These are phyloP conservation scores for Diutina siamensis DNA, from an alignment of 1,139 yeast genomes.

Conservation along the genomic window DNA sequence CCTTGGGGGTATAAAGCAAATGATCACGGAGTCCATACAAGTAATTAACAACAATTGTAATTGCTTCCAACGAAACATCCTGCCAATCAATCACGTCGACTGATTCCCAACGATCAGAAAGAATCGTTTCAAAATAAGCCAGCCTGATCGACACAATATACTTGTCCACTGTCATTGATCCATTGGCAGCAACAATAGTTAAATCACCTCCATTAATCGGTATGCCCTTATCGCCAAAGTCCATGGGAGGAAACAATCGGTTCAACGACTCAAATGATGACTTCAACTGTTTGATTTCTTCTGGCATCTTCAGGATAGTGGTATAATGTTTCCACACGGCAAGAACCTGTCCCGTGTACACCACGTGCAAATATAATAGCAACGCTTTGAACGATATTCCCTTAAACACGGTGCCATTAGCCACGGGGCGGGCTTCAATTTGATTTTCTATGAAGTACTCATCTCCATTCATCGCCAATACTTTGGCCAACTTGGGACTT, in stretches of 20 bases:
- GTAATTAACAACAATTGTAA: neutral
- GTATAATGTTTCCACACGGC: conserved; percentile 18
- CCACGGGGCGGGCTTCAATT: neutral
- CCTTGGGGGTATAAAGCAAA: too few species aligned
- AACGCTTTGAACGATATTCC: conserved; percentile 12
- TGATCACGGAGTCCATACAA: neutral
- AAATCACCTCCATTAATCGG: conserved; percentile 12
- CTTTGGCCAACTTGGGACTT: neutral
- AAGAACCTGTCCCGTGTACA: conserved; percentile 21
- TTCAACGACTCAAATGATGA: conserved; percentile 2
- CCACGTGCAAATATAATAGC: conserved; percentile 21
- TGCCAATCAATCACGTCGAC: neutral
- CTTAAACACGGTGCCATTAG: neutral
- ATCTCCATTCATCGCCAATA: neutral
- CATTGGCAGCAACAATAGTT: conserved; percentile 26
- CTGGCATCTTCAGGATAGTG: neutral
- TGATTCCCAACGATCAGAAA: conserved; percentile 45
- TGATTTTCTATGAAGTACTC: neutral
- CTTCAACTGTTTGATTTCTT: too few species aligned
- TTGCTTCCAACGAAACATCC: neutral
- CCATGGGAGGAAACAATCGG: neutral
- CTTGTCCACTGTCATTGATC: conserved; percentile 32
- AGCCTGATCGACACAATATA: conserved; percentile 43
- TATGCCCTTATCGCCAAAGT: conserved; percentile 6
- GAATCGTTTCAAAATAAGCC: conserved; percentile 50